Evolutionary conservation across 495 filamentous ascomycete species (phyloP), one percentile per base, ranked within the genome.

Genomic region (Aspergillus sclerotioniger): DNA sequence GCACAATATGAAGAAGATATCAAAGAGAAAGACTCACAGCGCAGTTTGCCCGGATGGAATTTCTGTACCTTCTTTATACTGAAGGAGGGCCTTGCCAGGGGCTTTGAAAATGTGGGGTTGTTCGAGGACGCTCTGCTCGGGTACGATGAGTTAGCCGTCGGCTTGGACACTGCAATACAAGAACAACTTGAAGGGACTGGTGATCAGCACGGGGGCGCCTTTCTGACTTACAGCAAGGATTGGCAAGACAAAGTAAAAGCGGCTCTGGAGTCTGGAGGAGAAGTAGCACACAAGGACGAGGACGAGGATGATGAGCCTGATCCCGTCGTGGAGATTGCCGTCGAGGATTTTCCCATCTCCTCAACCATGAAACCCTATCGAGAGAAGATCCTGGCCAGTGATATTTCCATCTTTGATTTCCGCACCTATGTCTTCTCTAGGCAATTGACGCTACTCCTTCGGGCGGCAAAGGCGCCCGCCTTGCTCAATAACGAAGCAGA

Each of bases 1-100:
- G 84, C 81, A 41, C 93, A 97, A 65, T 98, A 98, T 70, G 94
- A 98, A 66, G 93, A 97, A 64, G 95, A 98, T 70, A 95, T 98
- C 64, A 87, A 87, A 62, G 95, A 96, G 67, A 91, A 90, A 64
- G 94, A 98, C 63, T 83, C 88, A 4, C 92, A 97, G 75, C 85
- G 93, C 43, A 83, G 79, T 43, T 73, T 98, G 20, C 94, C 95
- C 3, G 94, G 94, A 0, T 98, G 95, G 94, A 98, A 98, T 67
- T 98, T 98, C 67, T 97, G 93, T 70, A 98, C 95, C 0, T 98
- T 97, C 67, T 98, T 98, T 67, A 90, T 98, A 19, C 78, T 98
- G 15, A 98, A 98, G 64, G 94, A 98, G 68, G 94, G 94, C 5
- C 79, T 98, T 43, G 92, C 92, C 5, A 81, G 88, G 56, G 95